These are phyloP conservation scores for Spergularia azorica DNA, from an alignment of 179 eudicot genomes.

Conservation along the genomic window DNA sequence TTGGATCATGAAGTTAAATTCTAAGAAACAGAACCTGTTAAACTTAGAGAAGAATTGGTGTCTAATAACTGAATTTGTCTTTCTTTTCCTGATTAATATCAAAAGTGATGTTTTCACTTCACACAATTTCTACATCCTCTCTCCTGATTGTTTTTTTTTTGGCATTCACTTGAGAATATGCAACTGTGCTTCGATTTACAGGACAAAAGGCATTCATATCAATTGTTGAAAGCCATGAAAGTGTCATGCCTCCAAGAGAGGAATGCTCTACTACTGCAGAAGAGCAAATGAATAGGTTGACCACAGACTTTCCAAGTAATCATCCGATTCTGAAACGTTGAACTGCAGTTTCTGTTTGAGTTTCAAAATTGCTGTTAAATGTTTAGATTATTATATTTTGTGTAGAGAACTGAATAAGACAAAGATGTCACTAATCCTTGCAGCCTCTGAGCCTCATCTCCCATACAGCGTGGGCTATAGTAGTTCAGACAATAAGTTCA, in stretches of 20 bases:
- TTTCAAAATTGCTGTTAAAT: background rate
- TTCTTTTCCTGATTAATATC: background rate
- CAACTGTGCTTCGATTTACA: slow-evolving; percentile 28
- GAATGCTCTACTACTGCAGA: slow-evolving; percentile 10
- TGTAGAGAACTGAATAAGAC: background rate
- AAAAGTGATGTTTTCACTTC: background rate
- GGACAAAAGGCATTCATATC: slow-evolving; percentile 44
- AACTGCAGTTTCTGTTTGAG: slow-evolving; percentile 10
- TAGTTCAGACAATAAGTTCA: background rate
- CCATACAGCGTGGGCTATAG: background rate
- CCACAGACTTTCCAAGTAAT: slow-evolving; percentile 13
- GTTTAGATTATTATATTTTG: background rate
- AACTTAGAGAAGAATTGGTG: slow-evolving; percentile 4
- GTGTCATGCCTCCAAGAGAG: slow-evolving; percentile 8
- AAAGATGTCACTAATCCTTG: too few species aligned
- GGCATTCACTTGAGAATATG: slow-evolving; percentile 11
- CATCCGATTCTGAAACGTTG: slow-evolving; percentile 14
- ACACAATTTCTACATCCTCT: background rate
- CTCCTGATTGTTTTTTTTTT: background rate
- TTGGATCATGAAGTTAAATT: background rate
- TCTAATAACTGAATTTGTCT: background rate
- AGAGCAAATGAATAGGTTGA: slow-evolving; percentile 37
- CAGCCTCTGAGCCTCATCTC: background rate
- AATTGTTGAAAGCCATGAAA: slow-evolving; percentile 35
- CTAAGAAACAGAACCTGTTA: background rate